Evolutionary conservation across 495 filamentous ascomycete species (phyloP), one percentile per base, ranked within the genome.

Genomic region (Letharia columbiana): DNA sequence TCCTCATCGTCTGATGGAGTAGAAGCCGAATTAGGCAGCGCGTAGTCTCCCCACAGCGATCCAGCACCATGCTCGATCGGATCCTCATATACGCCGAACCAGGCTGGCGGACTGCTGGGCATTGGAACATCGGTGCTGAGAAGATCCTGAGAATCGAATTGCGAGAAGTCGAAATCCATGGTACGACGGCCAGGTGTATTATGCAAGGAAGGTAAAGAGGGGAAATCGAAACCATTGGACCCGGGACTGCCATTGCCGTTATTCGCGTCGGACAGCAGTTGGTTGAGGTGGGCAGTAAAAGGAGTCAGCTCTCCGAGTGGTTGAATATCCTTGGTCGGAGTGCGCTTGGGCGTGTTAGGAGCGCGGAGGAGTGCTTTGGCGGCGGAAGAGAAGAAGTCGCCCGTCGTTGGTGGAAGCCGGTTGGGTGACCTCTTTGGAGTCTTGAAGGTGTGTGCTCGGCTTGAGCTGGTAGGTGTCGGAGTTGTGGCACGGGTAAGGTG

Each of bases 211-310:
- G 77, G 76, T 33, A 84, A 69, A 23, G 67, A 67, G 50, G 70
- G 72, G 33, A 82, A 74, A 54, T 75, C 73, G 31, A 72, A 49
- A 49, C n/a, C 37, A 45, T 69, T 41, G 61, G 75, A 73, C 18
- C 73, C 70, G 35, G 76, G 73, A 10, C 75, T 75, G 62, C 77
- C 79, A 10, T 74, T 75, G 63, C 76, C 79, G 28, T 81, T 75
- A 60, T 82, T 77, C 4, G 81, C 75, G 60, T 85, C 81, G 40
- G 82, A 83, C 33, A 89, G 77, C 40, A 89, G 70, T 68, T 85
- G 79, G 66, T 80, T 81, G 8, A 89, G 76, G 20, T 83, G 81
- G n/a, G 77, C 78, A 0, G 86, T 85, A 68, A 87, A 80, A 2
- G 87, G 86, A 11, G 84, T 77, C 40, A 76, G 40, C 20, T 76